phyloP scores from a whole-genome alignment of 1,284 basidiomycete species.

The Moesziomyces antarcticus region DNA sequence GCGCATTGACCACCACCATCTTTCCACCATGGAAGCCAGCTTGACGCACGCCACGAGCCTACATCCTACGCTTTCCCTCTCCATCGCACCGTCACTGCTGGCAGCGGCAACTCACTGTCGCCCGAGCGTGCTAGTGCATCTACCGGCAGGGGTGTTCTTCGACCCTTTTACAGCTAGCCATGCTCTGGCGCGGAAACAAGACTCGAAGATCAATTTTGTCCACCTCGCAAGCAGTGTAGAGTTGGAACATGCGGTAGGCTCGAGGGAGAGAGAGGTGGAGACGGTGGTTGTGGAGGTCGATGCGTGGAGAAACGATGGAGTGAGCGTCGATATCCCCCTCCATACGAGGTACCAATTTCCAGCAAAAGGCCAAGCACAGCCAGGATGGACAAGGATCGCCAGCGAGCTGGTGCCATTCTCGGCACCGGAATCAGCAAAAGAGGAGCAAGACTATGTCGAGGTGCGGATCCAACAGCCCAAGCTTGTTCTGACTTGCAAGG shows the following conservation, averaged over 20 bases:
- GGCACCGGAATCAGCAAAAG: background rate
- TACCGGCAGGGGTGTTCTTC: conserved; percentile 31
- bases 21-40: too few species aligned
- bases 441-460: background rate
- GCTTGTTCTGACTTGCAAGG: conserved; percentile 14
- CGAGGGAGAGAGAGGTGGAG: conserved; percentile 6
- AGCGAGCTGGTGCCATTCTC: background rate
- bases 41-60: background rate
- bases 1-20: too few species aligned
- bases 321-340: conserved; percentile 12
- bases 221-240: conserved; percentile 1
- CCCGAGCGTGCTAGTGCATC: conserved; percentile 20
- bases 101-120: background rate
- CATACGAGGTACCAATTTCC: conserved; percentile 23
- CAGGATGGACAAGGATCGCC: conserved; percentile 4
- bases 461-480: conserved; percentile 3
- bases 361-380: background rate
- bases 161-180: conserved; percentile 24
- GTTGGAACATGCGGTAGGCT: conserved; percentile 26
- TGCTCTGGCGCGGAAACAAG: background rate
- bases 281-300: conserved; percentile 1
- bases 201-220: background rate
- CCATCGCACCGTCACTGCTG: background rate
- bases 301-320: conserved; percentile 1
- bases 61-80: background rate